Conservation (phyloP, 169 alveolate species). For the Eimeria necatrix region DNA sequence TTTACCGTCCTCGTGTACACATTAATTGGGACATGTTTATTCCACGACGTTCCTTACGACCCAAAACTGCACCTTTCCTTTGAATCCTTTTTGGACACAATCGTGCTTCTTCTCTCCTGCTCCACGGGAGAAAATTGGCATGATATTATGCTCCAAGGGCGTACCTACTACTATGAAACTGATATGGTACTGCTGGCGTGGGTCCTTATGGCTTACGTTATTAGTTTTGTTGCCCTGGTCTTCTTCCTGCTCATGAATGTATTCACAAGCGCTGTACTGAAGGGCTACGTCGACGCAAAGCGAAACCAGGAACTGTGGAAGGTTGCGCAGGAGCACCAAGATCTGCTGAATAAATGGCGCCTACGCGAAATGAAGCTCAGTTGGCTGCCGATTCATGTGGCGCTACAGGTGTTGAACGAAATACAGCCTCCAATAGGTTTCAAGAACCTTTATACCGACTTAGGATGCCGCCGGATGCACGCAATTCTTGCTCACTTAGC, state of each 20-base stretch:
- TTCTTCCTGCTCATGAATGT: conserved; percentile 77
- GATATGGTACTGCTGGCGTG: neutral
- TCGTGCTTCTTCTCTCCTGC: conserved; percentile 64
- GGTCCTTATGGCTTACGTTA: conserved; percentile 31
- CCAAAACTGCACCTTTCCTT: conserved; percentile 33
- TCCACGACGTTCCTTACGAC: conserved; percentile 55
- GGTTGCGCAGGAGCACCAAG: conserved; percentile 74
- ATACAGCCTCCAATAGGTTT: conserved; percentile 69
- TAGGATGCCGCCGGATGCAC: conserved; percentile 67
- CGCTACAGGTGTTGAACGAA: conserved; percentile 46
- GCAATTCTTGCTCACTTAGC: conserved; percentile 66
- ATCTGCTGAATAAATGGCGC: conserved; percentile 69
- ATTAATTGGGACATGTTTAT: conserved; percentile 73
- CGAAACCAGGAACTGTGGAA: conserved; percentile 75
- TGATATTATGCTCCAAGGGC: conserved; percentile 60
- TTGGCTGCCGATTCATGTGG: conserved; percentile 73
- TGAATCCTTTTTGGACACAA: conserved; percentile 8
- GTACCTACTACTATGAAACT: conserved; percentile 41
- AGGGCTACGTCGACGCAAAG: conserved; percentile 78
- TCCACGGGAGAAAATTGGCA: conserved; percentile 82
- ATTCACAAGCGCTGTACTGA: conserved; percentile 76
- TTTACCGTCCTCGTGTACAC: conserved; percentile 48
- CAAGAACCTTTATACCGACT: conserved; percentile 37
- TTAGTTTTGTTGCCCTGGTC: conserved; percentile 64
- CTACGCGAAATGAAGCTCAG: conserved; percentile 75